Base-by-base conservation (phyloP, 1,284 basidiomycete genomes). In the Heterobasidion annosum region DNA sequence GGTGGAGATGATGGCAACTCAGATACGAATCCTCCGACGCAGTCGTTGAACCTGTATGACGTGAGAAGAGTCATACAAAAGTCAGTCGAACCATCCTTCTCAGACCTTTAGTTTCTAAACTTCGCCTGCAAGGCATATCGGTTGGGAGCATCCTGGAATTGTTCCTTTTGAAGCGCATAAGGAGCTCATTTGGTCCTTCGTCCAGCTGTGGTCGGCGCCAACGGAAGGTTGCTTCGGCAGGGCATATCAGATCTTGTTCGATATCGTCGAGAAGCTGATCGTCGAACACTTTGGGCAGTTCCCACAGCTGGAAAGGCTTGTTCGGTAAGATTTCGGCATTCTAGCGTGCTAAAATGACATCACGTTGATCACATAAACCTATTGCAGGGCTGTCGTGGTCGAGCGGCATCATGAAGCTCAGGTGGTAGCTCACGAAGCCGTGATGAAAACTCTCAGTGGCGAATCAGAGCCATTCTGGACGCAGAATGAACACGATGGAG, bases 401-500 rank as follows among this genome's bases (percentile, higher is more conserved):
- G 18, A 19, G 25, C 10, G 18, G n/a, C 18, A 15, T 10, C 12
- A 6, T 16, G 45, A 47, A 32, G 18, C 18, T 18, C 25, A 16
- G 10, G 15, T 10, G 12, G 4, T 3, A 10, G 45, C 45, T 10
- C 18, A 10, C 10, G 2, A 13, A 47, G 45, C 10, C 9, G 18
- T 47, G 12, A 16, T 18, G 18, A 13, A 47, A 8, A 8, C 45
- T 18, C 45, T 47, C 18, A 10, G 16, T 16, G 12, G 45, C 45
- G 45, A 47, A 16, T 10, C 9, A 3, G 45, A 47, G 10, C 45
- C 45, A 32, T 32, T 47, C 45, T 47, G 45, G 45, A 76, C 73
- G 8, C 73, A 70, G 54, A 75, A 75, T 57, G 56, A 54, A 1
- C 68, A 71, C 55, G 73, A 74, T 0, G 51, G 61, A 7, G 46